Evolutionary conservation across 257 asterid species (phyloP).

Genomic region (Plantago elongata): DNA sequence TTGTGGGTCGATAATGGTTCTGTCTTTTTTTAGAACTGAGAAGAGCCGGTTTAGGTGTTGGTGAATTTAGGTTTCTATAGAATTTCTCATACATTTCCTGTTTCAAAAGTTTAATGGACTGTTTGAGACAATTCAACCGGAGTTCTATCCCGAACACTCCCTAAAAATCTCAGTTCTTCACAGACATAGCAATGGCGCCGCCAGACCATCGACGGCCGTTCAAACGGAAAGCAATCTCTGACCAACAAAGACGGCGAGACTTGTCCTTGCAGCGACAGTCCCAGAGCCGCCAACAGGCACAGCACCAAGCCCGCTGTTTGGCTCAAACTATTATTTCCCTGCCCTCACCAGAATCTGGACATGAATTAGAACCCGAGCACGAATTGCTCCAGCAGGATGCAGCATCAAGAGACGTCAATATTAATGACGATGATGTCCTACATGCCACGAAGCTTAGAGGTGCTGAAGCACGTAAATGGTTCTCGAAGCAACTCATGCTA

Average conservation of each 20-base stretch:
- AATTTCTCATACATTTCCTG: too few relatives aligned
- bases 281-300: slow-evolving; percentile 79
- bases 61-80: too few relatives aligned
- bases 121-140: too few relatives aligned
- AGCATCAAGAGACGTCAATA: slow-evolving; percentile 41
- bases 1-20: too few relatives aligned
- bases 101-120: too few relatives aligned
- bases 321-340: slow-evolving; percentile 65
- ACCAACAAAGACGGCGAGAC: slow-evolving; percentile 88
- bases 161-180: background rate
- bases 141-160: too few relatives aligned
- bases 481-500: slow-evolving; percentile 93
- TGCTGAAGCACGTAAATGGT: slow-evolving; percentile 79
- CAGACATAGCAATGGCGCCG: slow-evolving; percentile 49
- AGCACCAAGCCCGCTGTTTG: slow-evolving; percentile 75
- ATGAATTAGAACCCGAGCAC: slow-evolving; percentile 23
- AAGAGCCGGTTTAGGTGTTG: too few relatives aligned
- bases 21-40: too few relatives aligned
- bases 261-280: slow-evolving; percentile 73
- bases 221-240: slow-evolving; percentile 82
- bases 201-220: slow-evolving; percentile 79
- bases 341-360: slow-evolving; percentile 25
- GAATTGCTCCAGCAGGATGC: slow-evolving; percentile 8
- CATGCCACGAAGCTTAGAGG: slow-evolving; percentile 67
- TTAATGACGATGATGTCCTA: slow-evolving; percentile 26